phyloP scores from a whole-genome alignment of 257 asterid genomes.

The Nicotiana tomentosiformis region DNA sequence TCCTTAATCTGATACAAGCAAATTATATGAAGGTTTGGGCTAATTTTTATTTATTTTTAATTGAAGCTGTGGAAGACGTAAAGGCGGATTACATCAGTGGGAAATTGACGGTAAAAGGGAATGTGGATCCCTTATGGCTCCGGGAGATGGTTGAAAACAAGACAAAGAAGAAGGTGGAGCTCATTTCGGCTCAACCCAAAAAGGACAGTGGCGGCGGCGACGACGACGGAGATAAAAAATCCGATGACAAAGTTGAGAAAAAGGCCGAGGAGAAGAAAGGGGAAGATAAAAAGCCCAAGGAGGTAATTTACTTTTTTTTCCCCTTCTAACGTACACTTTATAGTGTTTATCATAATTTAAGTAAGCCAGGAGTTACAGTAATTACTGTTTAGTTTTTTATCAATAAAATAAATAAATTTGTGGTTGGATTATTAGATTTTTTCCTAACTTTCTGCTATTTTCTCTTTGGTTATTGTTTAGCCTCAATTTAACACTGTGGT shows the following conservation, averaged over 20 bases:
- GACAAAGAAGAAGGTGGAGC: constrained; percentile 78
- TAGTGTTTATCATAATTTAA: neutral
- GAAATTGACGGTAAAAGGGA: constrained; percentile 77
- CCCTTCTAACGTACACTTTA: neutral
- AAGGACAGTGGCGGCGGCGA: constrained; percentile 7
- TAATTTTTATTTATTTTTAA: neutral
- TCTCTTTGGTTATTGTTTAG: constrained; percentile 20
- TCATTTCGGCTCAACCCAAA: constrained; percentile 70
- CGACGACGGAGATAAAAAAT: constrained; percentile 25
- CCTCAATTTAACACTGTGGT: constrained; percentile 40
- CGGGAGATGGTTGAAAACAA: constrained; percentile 58
- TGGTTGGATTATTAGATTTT: neutral
- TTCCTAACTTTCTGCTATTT: neutral
- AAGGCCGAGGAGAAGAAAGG: neutral
- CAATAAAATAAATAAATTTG: no score
- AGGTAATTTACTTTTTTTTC: constrained; percentile 26
- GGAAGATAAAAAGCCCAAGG: constrained; percentile 41
- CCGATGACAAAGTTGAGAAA: constrained; percentile 25
- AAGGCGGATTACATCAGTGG: constrained; percentile 49
- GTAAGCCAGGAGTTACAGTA: no score
- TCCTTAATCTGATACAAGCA: no score
- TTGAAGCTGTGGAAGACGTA: constrained; percentile 73
- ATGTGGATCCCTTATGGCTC: constrained; percentile 70
- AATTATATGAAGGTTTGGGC: neutral
- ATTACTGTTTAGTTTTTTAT: no score